Percentiles rank a stretch among this genome's conserved stretches.
Evolutionary conservation across 306 rosid genomes (phyloP).

Genomic region (Citrullus colocynthis): DNA sequence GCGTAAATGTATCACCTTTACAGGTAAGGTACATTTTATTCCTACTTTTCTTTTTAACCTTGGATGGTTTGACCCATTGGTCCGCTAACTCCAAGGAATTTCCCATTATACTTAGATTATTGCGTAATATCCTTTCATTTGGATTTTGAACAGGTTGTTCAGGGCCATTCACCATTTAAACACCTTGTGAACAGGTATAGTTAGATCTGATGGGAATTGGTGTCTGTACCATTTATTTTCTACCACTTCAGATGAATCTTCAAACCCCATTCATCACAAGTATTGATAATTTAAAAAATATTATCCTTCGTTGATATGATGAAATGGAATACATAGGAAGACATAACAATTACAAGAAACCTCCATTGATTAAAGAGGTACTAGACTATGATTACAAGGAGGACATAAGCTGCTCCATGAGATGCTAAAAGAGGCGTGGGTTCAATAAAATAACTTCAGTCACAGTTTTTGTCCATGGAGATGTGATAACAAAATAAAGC

Average conservation of each 20-base stretch:
- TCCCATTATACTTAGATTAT: not conserved
- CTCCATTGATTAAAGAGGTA: too few species aligned
- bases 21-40: conserved; percentile 34
- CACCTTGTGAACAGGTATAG: conserved; percentile 57
- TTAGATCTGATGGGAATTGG: conserved; percentile 4
- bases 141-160: conserved; percentile 53
- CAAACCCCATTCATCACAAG: not conserved
- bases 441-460: too few species aligned
- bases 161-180: conserved; percentile 84
- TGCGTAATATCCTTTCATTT: not conserved
- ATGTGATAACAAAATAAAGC: too few species aligned
- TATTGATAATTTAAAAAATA: not conserved
- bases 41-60: not conserved
- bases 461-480: too few species aligned
- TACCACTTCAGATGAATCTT: not conserved
- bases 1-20: conserved; percentile 44
- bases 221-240: not conserved
- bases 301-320: too few species aligned
- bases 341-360: too few species aligned
- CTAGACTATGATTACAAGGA: too few species aligned
- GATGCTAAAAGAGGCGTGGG: too few species aligned
- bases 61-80: not conserved
- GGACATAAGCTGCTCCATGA: too few species aligned
- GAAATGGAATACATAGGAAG: too few species aligned
- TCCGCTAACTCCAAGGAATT: not conserved